Evolutionary conservation across 495 filamentous ascomycete genomes (phyloP).

Genomic region (Letharia columbiana): DNA sequence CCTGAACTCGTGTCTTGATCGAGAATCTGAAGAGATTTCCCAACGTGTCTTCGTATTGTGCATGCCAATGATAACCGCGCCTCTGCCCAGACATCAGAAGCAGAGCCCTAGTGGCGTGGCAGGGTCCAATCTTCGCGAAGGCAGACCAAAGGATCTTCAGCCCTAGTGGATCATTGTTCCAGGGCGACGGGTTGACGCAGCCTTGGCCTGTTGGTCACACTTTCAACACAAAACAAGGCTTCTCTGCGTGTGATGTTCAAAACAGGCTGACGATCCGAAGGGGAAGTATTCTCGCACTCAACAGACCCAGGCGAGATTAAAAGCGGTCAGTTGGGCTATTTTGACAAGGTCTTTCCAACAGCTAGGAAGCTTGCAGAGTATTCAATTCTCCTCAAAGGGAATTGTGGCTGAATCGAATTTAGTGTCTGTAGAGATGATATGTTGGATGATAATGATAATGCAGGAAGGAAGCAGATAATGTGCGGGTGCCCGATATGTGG

Average conservation of each 20-base stretch:
- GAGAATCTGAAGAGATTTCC: neutral
- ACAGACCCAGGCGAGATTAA: neutral
- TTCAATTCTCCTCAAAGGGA: neutral
- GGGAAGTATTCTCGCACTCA: neutral
- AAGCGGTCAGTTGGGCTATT: neutral
- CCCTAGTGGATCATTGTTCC: neutral
- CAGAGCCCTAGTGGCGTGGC: neutral
- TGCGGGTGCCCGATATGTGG: slow-evolving; percentile 4
- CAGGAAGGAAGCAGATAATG: neutral
- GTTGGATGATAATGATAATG: neutral
- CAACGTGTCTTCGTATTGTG: neutral
- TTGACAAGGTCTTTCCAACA: neutral
- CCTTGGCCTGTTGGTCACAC: neutral
- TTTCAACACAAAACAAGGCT: neutral
- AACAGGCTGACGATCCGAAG: neutral
- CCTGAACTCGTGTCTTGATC: neutral
- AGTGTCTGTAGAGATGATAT: neutral
- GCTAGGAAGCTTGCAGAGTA: neutral
- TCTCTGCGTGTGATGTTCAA: neutral
- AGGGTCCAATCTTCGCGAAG: neutral
- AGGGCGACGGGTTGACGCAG: neutral
- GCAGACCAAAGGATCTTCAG: neutral
- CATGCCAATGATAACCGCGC: neutral
- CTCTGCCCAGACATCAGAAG: neutral
- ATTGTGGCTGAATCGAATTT: neutral